Conservation (phyloP, 2,329 filamentous ascomycete species). For the Trichothecium sympodiale region DNA sequence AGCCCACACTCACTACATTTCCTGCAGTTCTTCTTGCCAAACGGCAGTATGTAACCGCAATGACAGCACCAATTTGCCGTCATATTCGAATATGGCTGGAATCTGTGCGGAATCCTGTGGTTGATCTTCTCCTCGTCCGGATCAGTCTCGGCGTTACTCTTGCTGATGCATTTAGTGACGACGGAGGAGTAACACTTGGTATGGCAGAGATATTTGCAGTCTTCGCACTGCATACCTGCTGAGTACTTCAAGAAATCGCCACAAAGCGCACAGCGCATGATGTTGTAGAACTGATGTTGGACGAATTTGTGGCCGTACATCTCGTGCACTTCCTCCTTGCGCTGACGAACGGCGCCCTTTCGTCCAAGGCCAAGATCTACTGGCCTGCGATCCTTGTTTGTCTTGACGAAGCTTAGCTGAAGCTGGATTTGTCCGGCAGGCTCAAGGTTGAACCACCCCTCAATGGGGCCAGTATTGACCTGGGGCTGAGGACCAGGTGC, state of each 20-base stretch:
- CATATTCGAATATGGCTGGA: constrained; percentile 93
- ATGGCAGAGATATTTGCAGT: constrained; percentile 99
- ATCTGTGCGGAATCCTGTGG: constrained; percentile 94
- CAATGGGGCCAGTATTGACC: constrained; percentile 54
- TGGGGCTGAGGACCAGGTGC: constrained; percentile 33
- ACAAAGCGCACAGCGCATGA: constrained; percentile 97
- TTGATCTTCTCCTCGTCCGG: constrained; percentile 99
- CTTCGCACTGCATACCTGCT: constrained; percentile 96
- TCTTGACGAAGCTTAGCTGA: constrained; percentile 84
- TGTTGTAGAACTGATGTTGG: constrained; percentile 98
- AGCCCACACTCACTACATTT: constrained; percentile 87
- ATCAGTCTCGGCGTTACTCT: constrained; percentile 96
- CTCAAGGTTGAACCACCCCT: constrained; percentile 95
- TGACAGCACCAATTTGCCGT: constrained; percentile 99
- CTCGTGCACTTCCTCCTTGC: constrained; percentile 96
- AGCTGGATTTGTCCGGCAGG: constrained; percentile 88
- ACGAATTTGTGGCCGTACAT: constrained; percentile 99
- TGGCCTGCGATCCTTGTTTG: constrained; percentile 68
- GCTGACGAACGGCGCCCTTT: constrained; percentile 92
- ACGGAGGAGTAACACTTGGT: constrained; percentile 95
- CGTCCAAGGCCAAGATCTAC: constrained; percentile 86
- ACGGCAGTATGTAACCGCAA: constrained; percentile 89
- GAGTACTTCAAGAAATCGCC: constrained; percentile 98
- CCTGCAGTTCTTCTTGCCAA: constrained; percentile 89
- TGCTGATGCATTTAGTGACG: constrained; percentile 98